Evolutionary conservation across 768 basidiomycete species (phyloP), one percentile per base, ranked within the genome.

Genomic region (Russula foetens): DNA sequence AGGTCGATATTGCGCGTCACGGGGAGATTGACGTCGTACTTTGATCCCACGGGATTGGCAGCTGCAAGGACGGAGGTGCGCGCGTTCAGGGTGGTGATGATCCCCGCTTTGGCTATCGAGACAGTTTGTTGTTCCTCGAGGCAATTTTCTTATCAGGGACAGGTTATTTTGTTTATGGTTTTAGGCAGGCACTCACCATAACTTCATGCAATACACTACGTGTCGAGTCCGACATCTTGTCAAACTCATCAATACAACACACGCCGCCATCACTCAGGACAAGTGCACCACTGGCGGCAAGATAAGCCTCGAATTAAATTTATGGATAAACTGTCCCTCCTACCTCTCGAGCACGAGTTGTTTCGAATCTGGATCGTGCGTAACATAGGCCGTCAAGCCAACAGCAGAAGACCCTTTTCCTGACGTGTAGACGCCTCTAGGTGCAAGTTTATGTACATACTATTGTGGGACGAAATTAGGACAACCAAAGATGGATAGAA

Each of bases 391-490:
- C 1, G 97, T 99, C 67, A 99, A 76, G 82, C 97, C 97, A 61
- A 99, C 97, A 19, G 97, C 97, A 0, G 96, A 98, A 7, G 95
- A 98, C 21, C 97, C 95, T 72, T 98, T 98, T 11, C 97, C 97
- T 3, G 94, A 97, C 0, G 97, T 92, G 73, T 92, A 99, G 8
- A 99, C 96, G 35, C 97, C 97, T 59, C 97, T 82, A 35, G 97
- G 97, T 0, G 97, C 96, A 62, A 99, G 94, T 75, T 98, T 96
- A 75, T 99, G 95, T 0, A 99, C 97, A 72, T 98, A 98, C 93
- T 98, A 68, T 3, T 24, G 48, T 62, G 52, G 23, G 19, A 41
- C 11, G 51, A 19, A 52, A 19, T 68, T 19, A 67, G 61, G 19
- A 41, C 39, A 19, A n/a, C 51, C 17, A 31, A 1, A 31, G 49